phyloP scores from a whole-genome alignment of 305 asterid species.

The Plantago coronopus region DNA sequence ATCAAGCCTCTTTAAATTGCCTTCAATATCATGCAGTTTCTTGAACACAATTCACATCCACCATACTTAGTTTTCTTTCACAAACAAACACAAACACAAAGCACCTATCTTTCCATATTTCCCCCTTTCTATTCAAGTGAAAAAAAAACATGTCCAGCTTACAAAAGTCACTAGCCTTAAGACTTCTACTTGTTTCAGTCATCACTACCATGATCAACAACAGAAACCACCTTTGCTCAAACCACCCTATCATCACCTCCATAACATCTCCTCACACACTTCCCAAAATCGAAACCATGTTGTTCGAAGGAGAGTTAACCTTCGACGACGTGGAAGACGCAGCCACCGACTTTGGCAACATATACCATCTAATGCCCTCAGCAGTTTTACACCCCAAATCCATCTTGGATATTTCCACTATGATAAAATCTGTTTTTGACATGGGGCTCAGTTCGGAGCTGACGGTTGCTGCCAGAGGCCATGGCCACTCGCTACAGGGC shows the following conservation, averaged over 20 bases:
- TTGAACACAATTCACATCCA: conserved; percentile 26
- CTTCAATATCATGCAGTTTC: conserved; percentile 27
- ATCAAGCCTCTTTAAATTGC: conserved; percentile 35
- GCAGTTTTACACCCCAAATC: conserved; percentile 76
- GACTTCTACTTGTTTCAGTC: conserved; percentile 38
- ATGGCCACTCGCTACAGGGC: conserved; percentile 76
- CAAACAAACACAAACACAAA: conserved; percentile 3
- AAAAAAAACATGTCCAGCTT: conserved; percentile 33
- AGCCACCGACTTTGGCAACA: conserved; percentile 73
- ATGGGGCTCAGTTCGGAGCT: conserved; percentile 51
- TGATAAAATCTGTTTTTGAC: conserved; percentile 39
- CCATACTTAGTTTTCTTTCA: conserved; percentile 9
- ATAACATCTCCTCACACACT: conserved; percentile 17
- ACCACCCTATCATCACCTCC: conserved; percentile 26
- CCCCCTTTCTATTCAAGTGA: background rate
- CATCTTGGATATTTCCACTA: conserved; percentile 58
- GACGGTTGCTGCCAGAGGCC: conserved; percentile 83
- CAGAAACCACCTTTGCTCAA: conserved; percentile 32
- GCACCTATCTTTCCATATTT: background rate
- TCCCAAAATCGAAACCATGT: conserved; percentile 37
- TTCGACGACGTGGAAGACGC: conserved; percentile 48
- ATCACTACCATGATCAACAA: conserved; percentile 41
- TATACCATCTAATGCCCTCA: conserved; percentile 50
- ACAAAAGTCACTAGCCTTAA: conserved; percentile 36
- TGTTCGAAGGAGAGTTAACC: conserved; percentile 54